Base-by-base conservation (phyloP, 129 eudicot genomes). In the Centaurea solstitialis region DNA sequence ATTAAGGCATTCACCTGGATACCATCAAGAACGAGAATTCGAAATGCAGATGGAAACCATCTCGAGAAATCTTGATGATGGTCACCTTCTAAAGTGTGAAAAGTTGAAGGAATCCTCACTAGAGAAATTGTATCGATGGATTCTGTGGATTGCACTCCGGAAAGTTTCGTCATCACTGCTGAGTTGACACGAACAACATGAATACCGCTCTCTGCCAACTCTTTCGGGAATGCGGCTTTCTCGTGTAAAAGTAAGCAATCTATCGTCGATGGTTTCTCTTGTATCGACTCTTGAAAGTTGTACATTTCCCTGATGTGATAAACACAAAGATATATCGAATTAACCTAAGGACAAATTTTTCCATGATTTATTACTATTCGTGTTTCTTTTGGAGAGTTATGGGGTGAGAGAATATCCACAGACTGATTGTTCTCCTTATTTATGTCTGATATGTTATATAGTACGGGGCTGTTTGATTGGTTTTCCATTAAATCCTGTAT, bases 1-100 rank as follows among this genome's bases (percentile, higher is more conserved):
- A 2, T 26, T 39, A 28, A 40, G 64, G 69, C 15, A 22, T 57
- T 30, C 39, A 94, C 98, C 97, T 94, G 97, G 72, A 94, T 90
- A 39, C 97, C 94, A 81, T 94, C 98, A 78, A 94, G 97, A 79
- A 90, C 97, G 30, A 94, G 89, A 83, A 94, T 81, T 71, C 98
- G 91, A 67, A 74, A 90, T 8, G 83, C 70, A 68, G 81, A 85
- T 38, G 93, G 83, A 80, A 90, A 94, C 91, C 89, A 94, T 74
- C 78, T 70, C 23, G 38, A 35, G 76, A 78, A 75, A 85, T 87
- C 86, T 33, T 64, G 81, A 37, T 53, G 72, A 40, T 50, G 68
- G 75, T 81, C 53, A 23, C 85, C 84, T 43, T 79, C 80, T 5
- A 91, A 71, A 82, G 62, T 47, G 67, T 28, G 89, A 82, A 86